Evolutionary conservation across 495 filamentous ascomycete genomes (phyloP).

Genomic region (Talaromyces trachyspermus): DNA sequence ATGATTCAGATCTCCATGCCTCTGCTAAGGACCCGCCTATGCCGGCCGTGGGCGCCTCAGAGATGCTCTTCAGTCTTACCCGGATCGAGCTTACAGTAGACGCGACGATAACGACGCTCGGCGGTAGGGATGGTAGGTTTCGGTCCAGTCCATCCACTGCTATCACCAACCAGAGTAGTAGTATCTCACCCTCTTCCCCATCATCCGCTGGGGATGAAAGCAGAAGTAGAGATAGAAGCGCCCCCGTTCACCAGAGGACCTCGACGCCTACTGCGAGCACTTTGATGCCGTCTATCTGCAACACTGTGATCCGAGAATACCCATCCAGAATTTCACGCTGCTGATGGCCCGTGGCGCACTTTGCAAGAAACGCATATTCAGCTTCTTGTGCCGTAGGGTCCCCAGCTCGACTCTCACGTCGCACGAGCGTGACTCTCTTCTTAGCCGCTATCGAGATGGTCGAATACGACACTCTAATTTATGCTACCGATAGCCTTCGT

Average conservation of each 20-base stretch:
- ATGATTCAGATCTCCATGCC: constrained; percentile 29
- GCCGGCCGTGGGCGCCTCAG: constrained; percentile 11
- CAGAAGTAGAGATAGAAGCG: too few species aligned
- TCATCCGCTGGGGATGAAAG: neutral
- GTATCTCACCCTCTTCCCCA: neutral
- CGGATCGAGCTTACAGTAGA: constrained; percentile 26
- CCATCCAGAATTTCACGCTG: constrained; percentile 47
- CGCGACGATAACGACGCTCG: too few species aligned
- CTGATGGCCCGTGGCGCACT: constrained; percentile 41
- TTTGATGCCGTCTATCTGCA: constrained; percentile 45
- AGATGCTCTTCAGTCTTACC: constrained; percentile 21
- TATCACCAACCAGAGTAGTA: too few species aligned
- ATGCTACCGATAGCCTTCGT: constrained; percentile 33
- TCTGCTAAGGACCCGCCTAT: constrained; percentile 17
- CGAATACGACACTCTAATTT: constrained; percentile 45
- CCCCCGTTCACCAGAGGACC: constrained; percentile 7
- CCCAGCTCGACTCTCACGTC: constrained; percentile 3
- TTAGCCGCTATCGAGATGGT: constrained; percentile 42
- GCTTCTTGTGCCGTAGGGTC: constrained; percentile 13
- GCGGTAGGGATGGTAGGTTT: too few species aligned
- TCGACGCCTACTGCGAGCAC: constrained; percentile 40
- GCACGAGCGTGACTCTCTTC: constrained; percentile 38
- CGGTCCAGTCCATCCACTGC: too few species aligned
- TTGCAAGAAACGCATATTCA: constrained; percentile 29
- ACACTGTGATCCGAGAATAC: constrained; percentile 53